Evolutionary conservation across 2,329 filamentous ascomycete species (phyloP).

Genomic region (Fusarium dlaminii): DNA sequence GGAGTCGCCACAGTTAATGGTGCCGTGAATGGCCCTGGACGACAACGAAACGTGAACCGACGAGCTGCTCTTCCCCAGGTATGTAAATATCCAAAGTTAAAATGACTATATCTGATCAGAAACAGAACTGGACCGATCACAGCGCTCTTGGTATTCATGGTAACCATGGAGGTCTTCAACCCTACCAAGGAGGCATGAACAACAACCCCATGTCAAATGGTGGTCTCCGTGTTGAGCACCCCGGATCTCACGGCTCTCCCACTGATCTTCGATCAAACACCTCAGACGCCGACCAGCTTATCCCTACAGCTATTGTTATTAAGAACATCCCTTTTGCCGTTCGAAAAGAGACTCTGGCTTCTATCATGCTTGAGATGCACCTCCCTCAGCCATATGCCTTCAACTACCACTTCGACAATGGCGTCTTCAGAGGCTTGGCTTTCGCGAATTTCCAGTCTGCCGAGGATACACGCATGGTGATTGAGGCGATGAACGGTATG

Average conservation of each 20-base stretch:
- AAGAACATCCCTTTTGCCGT: conserved; percentile 99
- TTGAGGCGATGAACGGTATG: conserved; percentile 93
- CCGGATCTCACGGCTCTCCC: conserved; percentile 52
- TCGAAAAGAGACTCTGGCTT: conserved; percentile 93
- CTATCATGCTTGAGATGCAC: conserved; percentile 93
- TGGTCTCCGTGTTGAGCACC: conserved; percentile 56
- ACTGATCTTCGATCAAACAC: conserved; percentile 53
- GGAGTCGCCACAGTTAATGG: conserved; percentile 71
- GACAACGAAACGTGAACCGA: conserved; percentile 64
- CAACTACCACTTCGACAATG: conserved; percentile 99
- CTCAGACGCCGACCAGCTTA: conserved; percentile 82
- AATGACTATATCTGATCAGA: conserved; percentile 18
- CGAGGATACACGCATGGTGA: conserved; percentile 91
- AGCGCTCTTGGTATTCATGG: conserved; percentile 54
- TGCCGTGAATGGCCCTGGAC: conserved; percentile 70
- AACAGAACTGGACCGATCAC: conserved; percentile 63
- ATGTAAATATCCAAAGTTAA: conserved; percentile 43
- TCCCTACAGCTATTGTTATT: conserved; percentile 97
- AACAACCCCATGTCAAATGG: conserved; percentile 52
- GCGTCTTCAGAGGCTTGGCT: conserved; percentile 92
- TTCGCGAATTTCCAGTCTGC: conserved; percentile 98
- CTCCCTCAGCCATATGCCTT: conserved; percentile 97
- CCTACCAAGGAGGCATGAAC: conserved; percentile 49
- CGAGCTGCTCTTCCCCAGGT: conserved; percentile 77
- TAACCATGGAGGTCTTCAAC: conserved; percentile 49